Conservation (phyloP, 1,139 yeast genomes). For the Martiniozyma asiatica region DNA sequence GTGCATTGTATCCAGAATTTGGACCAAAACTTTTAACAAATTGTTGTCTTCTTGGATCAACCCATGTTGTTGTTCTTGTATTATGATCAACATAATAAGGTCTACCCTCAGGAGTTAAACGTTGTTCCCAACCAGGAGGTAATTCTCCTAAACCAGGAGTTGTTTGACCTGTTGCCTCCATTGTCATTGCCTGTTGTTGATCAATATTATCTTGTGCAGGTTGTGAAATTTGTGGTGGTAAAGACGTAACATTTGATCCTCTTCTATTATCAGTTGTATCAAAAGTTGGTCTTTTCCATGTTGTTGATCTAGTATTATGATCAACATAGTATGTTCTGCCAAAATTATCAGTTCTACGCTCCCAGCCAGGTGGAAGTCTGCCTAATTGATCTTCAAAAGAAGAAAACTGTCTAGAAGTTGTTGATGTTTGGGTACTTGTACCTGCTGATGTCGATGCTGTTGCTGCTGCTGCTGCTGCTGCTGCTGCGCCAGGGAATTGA, state of each 20-base stretch:
- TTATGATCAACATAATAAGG: slow-evolving; percentile 97
- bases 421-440: slow-evolving; percentile 15
- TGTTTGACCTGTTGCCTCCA: slow-evolving; percentile 85
- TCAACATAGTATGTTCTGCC: slow-evolving; percentile 97
- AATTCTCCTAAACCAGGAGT: slow-evolving; percentile 93
- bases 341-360: slow-evolving; percentile 90
- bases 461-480: slow-evolving; percentile 13
- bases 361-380: slow-evolving; percentile 97
- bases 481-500: slow-evolving; percentile 12
- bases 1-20: slow-evolving; percentile 81
- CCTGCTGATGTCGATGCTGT: slow-evolving; percentile 16
- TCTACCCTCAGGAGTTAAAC: slow-evolving; percentile 95
- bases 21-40: slow-evolving; percentile 92
- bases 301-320: slow-evolving; percentile 93
- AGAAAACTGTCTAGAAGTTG: slow-evolving; percentile 49
- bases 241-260: slow-evolving; percentile 49
- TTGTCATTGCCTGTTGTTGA: slow-evolving; percentile 50
- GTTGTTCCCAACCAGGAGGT: slow-evolving; percentile 98
- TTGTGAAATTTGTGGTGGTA: slow-evolving; percentile 6
- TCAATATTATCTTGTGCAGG: slow-evolving; percentile 23
- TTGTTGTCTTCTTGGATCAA: slow-evolving; percentile 97
- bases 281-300: slow-evolving; percentile 92
- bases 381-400: slow-evolving; percentile 97
- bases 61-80: slow-evolving; percentile 99
- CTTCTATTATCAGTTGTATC: slow-evolving; percentile 58